Conservation (phyloP, 768 basidiomycete species). For the Astraeus odoratus region DNA sequence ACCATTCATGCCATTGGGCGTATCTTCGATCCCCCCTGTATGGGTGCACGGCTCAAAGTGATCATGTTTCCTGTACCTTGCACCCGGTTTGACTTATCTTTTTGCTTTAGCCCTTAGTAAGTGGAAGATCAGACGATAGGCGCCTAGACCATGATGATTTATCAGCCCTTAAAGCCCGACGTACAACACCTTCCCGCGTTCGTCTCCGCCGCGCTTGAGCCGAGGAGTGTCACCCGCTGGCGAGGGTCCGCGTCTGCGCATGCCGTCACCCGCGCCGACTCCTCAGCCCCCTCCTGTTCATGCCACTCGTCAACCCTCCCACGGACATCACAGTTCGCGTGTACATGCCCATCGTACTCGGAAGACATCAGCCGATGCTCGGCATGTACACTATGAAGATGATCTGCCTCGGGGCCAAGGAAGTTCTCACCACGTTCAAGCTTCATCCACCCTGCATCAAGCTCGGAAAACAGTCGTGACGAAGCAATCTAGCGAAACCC, state of each 20-base stretch:
- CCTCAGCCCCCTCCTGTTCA: slow-evolving; percentile 4
- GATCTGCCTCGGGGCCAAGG: slow-evolving; percentile 6
- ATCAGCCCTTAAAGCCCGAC: slow-evolving; percentile 10
- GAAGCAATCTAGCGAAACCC: slow-evolving; percentile 5
- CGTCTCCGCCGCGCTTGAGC: slow-evolving; percentile 1
- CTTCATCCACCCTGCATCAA: not conserved
- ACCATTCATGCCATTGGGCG: slow-evolving; percentile 16
- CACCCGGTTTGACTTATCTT: not conserved
- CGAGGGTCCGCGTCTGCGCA: not conserved
- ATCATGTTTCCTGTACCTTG: not conserved
- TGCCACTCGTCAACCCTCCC: slow-evolving; percentile 6
- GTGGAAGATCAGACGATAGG: slow-evolving; percentile 9
- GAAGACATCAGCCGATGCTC: slow-evolving; percentile 8
- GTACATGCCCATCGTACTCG: slow-evolving; percentile 1
- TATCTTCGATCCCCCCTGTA: slow-evolving; percentile 11
- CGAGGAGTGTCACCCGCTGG: not conserved
- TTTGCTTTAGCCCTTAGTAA: slow-evolving; percentile 14
- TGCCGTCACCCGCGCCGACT: slow-evolving; percentile 2
- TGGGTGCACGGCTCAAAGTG: slow-evolving; percentile 17
- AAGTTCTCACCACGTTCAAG: slow-evolving; percentile 3
- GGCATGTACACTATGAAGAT: slow-evolving; percentile 23
- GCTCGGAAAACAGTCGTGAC: not conserved
- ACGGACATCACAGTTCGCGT: slow-evolving; percentile 3
- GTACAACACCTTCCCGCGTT: slow-evolving; percentile 25
- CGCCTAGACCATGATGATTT: slow-evolving; percentile 8